Conservation (phyloP, 768 basidiomycete species). For the Tricholoma flavovirens region DNA sequence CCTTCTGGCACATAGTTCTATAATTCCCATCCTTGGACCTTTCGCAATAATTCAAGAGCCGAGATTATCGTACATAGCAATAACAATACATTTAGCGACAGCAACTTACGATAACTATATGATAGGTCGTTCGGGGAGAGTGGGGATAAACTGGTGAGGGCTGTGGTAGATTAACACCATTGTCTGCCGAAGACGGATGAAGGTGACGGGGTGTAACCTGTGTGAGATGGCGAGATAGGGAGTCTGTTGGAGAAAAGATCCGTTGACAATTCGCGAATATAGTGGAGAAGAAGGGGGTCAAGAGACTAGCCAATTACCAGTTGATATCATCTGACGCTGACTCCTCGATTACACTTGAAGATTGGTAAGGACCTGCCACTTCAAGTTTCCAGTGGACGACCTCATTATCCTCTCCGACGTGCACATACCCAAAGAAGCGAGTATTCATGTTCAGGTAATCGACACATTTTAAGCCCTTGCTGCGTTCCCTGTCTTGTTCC, state of each 20-base stretch:
- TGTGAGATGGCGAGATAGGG: background rate
- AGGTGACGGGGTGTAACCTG: background rate
- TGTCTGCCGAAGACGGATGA: background rate
- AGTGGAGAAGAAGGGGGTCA: background rate
- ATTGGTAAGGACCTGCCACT: background rate
- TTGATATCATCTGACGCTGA: background rate
- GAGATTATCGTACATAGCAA: background rate
- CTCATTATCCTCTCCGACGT: background rate
- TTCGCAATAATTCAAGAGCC: background rate
- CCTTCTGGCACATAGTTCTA: too few relatives aligned
- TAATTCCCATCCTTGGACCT: background rate
- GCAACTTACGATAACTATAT: background rate
- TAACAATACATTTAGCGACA: background rate
- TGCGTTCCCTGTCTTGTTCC: background rate
- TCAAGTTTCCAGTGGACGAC: background rate
- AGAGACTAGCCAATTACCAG: background rate
- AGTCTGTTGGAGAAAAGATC: background rate
- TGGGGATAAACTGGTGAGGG: background rate
- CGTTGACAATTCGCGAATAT: background rate
- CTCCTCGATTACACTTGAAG: background rate
- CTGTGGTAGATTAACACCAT: background rate
- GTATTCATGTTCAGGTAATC: background rate
- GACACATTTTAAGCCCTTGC: background rate
- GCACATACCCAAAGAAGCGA: background rate
- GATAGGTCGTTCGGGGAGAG: background rate